Percentiles rank a stretch among this genome's conserved stretches.
These are phyloP conservation scores for Zalaria obscura DNA, from an alignment of 2,329 filamentous ascomycete species.

Conservation along the genomic window DNA sequence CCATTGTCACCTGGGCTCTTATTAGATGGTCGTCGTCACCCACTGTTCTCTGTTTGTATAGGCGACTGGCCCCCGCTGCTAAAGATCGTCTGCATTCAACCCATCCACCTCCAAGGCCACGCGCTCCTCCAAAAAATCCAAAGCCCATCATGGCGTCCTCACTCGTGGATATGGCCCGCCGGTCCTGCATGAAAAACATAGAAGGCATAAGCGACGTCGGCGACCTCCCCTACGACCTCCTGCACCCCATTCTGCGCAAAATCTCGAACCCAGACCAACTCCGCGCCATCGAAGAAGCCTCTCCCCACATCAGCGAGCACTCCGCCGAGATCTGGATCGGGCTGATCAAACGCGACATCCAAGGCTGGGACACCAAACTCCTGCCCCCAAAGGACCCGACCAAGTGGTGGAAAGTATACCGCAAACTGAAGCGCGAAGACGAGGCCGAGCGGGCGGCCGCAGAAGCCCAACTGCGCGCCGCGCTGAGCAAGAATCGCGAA, in stretches of 20 bases:
- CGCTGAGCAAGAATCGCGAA: constrained; percentile 47
- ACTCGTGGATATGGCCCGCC: constrained; percentile 19
- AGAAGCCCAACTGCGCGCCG: constrained; percentile 24
- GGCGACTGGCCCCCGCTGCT: too few relatives aligned
- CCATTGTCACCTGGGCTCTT: too few relatives aligned
- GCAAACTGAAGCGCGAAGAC: constrained; percentile 26
- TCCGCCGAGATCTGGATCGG: constrained; percentile 62
- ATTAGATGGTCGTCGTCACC: too few relatives aligned
- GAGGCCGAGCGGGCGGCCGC: constrained; percentile 18
- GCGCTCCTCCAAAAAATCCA: too few relatives aligned
- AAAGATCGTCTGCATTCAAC: too few relatives aligned
- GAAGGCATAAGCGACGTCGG: constrained; percentile 52
- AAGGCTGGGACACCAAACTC: constrained; percentile 47
- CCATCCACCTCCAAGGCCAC: too few relatives aligned
- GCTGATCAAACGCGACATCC: constrained; percentile 68
- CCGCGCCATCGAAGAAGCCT: constrained; percentile 54
- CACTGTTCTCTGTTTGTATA: too few relatives aligned
- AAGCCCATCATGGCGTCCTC: too few relatives aligned
- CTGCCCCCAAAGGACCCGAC: constrained; percentile 50
- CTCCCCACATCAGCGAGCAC: constrained; percentile 59
- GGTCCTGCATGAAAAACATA: constrained; percentile 26
- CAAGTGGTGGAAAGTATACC: constrained; percentile 69
- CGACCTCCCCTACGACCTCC: constrained; percentile 51
- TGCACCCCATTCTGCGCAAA: constrained; percentile 53
- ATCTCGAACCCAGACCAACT: constrained; percentile 65